Evolutionary conservation across 78 protist species (phyloP).

Genomic region (Polysphondylium violaceum): DNA sequence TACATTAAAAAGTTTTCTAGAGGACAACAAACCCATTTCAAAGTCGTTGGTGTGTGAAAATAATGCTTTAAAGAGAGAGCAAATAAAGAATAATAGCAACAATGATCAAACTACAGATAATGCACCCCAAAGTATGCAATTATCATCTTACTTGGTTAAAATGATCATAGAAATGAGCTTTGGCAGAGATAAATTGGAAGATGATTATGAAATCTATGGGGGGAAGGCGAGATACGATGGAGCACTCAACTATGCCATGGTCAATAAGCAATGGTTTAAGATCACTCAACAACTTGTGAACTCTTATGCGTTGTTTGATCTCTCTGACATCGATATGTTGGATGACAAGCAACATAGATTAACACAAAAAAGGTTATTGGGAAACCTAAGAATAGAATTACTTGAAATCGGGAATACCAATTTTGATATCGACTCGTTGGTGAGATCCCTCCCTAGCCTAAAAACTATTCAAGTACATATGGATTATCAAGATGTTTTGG

Average conservation of each 20-base stretch:
- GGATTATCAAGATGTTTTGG: neutral
- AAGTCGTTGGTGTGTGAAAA: too few species aligned
- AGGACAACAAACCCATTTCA: too few species aligned
- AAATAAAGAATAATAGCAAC: too few species aligned
- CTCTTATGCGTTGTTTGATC: neutral
- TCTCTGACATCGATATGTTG: neutral
- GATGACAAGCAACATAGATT: neutral
- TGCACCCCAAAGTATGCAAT: neutral
- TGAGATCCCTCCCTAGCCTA: too few species aligned
- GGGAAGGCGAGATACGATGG: neutral
- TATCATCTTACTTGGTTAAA: neutral
- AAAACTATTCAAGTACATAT: too few species aligned
- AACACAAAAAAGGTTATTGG: neutral
- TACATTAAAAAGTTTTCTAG: too few species aligned
- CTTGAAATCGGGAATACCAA: neutral
- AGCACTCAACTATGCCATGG: neutral
- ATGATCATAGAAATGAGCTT: neutral
- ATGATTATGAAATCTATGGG: neutral
- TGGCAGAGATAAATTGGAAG: neutral
- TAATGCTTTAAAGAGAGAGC: too few species aligned
- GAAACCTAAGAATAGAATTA: neutral
- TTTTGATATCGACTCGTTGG: neutral
- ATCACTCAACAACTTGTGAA: neutral
- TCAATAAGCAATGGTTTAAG: neutral
- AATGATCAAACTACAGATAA: neutral